A percentile compares a stretch with the other conserved stretches of the same genome.
phyloP scores from a whole-genome alignment of 1,284 basidiomycete species.

The Irpex rosettiformis region DNA sequence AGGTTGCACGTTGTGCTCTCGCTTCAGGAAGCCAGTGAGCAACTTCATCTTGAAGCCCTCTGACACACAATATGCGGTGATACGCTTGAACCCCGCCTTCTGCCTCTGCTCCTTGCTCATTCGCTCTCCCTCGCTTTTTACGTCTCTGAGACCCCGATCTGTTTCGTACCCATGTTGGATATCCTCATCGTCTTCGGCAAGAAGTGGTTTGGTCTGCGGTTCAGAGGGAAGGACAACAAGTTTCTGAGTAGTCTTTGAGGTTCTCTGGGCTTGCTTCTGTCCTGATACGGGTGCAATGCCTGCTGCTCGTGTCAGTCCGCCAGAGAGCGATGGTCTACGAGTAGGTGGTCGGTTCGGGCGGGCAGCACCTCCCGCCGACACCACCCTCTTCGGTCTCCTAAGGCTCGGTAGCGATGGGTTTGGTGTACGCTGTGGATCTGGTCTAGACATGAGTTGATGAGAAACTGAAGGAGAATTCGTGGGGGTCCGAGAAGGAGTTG shows the following conservation, averaged over 20 bases:
- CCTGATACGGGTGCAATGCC: slow-evolving; percentile 25
- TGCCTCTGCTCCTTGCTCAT: slow-evolving; percentile 78
- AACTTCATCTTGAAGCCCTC: slow-evolving; percentile 81
- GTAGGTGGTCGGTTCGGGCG: slow-evolving; percentile 12
- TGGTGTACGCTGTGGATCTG: slow-evolving; percentile 13
- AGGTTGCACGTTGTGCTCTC: slow-evolving; percentile 90
- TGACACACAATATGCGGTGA: slow-evolving; percentile 87
- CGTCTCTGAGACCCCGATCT: slow-evolving; percentile 60
- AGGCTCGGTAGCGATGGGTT: slow-evolving; percentile 13
- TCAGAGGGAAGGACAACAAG: slow-evolving; percentile 90
- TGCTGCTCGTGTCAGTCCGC: slow-evolving; percentile 20
- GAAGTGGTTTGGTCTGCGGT: slow-evolving; percentile 83
- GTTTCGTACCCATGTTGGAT: slow-evolving; percentile 61
- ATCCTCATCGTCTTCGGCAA: slow-evolving; percentile 49
- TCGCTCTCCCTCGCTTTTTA: slow-evolving; percentile 77
- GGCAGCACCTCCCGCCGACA: slow-evolving; percentile 8
- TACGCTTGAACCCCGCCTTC: slow-evolving; percentile 69
- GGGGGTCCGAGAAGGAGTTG: neutral
- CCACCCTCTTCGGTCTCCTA: slow-evolving; percentile 18
- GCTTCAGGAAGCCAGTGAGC: slow-evolving; percentile 79
- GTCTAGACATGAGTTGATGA: slow-evolving; percentile 20
- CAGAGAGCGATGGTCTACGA: slow-evolving; percentile 26
- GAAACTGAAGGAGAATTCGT: neutral
- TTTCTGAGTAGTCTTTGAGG: slow-evolving; percentile 90
- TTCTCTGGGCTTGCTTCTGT: slow-evolving; percentile 52